phyloP scores from a whole-genome alignment of 2,329 filamentous ascomycete genomes.

The Aspergillus alliaceus region DNA sequence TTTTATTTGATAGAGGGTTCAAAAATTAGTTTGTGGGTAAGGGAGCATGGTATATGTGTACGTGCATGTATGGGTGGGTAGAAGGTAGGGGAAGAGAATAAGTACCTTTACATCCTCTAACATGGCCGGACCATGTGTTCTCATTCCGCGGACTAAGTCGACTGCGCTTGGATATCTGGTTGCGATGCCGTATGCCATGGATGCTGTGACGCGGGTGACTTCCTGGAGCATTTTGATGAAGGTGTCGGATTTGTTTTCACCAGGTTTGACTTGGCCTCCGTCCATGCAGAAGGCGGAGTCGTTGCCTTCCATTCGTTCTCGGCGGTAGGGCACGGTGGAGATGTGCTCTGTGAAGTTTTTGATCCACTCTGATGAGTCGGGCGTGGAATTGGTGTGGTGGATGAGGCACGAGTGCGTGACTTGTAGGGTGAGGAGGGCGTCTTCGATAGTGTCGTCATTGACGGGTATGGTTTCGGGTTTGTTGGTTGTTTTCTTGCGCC shows the following conservation, averaged over 20 bases:
- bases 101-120: slow-evolving; percentile 60
- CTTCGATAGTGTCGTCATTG: slow-evolving; percentile 68
- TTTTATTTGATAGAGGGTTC: no score
- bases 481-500: slow-evolving; percentile 34
- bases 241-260: slow-evolving; percentile 64
- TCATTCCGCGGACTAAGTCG: slow-evolving; percentile 60
- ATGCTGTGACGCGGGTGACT: slow-evolving; percentile 68
- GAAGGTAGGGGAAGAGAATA: neutral
- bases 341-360: slow-evolving; percentile 75
- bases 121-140: slow-evolving; percentile 57
- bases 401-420: slow-evolving; percentile 66
- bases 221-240: slow-evolving; percentile 76
- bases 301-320: slow-evolving; percentile 48
- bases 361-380: slow-evolving; percentile 73
- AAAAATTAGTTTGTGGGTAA: no score
- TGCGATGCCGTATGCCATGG: slow-evolving; percentile 69
- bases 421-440: slow-evolving; percentile 69
- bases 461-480: slow-evolving; percentile 49
- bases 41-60: no score
- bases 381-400: slow-evolving; percentile 62
- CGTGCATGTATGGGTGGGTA: no score
- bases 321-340: slow-evolving; percentile 70
- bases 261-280: slow-evolving; percentile 70
- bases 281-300: slow-evolving; percentile 73
- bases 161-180: slow-evolving; percentile 60